Evolutionary conservation across 1,139 yeast species (phyloP), one percentile per base, ranked within the genome.

Genomic region (Yamadazyma buinensis): DNA sequence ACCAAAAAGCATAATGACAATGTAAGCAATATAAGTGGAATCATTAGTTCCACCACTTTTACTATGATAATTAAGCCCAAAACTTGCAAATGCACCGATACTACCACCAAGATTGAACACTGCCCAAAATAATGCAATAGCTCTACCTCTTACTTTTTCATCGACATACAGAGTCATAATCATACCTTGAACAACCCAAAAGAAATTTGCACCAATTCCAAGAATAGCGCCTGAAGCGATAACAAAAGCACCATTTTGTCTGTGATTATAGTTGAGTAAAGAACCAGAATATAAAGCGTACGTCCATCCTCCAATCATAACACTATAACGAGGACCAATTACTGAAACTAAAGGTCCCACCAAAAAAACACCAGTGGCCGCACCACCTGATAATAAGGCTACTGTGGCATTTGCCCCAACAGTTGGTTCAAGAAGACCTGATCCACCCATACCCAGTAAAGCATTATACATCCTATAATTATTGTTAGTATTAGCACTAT

Each of bases 61-160:
- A 41, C 61, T 61, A 35, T 67, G 47, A 43, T 75, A 46, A 47
- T 71, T 74, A 44, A 69, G 61, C 21, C 72, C 80, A 51, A 76
- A 67, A n/a, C 80, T 77, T 40, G 76, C 70, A 34, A 73, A 57
- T 13, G 75, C 63, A 36, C 82, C 81, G 41, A 70, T 73, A 34
- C 77, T 83, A 11, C 78, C 80, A 49, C 84, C 84, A 43, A 77
- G 57, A 57, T 77, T 77, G 64, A 78, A 78, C 38, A 78, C 74
- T 37, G 74, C 63, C 84, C 84, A 78, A 54, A 77, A 78, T 15
- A 72, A 53, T 70, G 67, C 64, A 34, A 78, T 66, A 35, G 77
- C 77, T 33, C 60, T 57, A 35, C 81, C 84, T 55, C 77, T 78
- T 28, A 52, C 59, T 32, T 59, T 53, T 54, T 77, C 83, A n/a